A percentile compares a stretch with the other conserved stretches of the same genome.
Conservation (phyloP, 108 stramenopile genomes). For the Cyclotella atomus region DNA sequence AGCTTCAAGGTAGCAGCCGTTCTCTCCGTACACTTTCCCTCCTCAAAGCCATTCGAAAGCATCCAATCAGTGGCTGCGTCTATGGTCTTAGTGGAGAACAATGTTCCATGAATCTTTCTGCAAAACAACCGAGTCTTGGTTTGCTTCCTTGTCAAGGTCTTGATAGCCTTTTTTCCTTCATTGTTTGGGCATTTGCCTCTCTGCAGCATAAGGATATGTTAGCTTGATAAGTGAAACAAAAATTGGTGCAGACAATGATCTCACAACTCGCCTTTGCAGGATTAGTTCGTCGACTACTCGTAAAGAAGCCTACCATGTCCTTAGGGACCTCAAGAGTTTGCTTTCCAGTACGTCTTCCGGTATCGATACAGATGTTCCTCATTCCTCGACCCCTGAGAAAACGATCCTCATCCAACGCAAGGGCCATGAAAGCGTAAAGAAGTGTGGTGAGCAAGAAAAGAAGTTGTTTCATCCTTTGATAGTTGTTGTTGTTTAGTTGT, state of each 20-base stretch:
- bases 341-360: not conserved
- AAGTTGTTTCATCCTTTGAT: conserved; percentile 6
- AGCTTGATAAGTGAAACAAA: not conserved
- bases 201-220: not conserved
- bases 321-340: conserved; percentile 11
- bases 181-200: not conserved
- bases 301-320: conserved; percentile 6
- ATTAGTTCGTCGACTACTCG: conserved; percentile 1
- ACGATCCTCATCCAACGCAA: not conserved
- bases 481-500: not conserved
- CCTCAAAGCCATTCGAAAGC: conserved; percentile 3
- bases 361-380: conserved; percentile 4
- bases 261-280: conserved; percentile 1
- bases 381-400: not conserved
- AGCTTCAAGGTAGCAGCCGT: not conserved
- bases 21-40: not conserved
- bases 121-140: conserved; percentile 1
- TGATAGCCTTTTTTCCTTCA: conserved; percentile 6
- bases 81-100: not conserved
- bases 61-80: conserved; percentile 7
- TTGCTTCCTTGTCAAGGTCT: not conserved
- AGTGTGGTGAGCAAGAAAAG: not conserved
- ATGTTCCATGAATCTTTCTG: not conserved
- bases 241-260: not conserved
- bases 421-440: not conserved